Conservation (phyloP, 108 stramenopile species). For the Skeletonema costatum region DNA sequence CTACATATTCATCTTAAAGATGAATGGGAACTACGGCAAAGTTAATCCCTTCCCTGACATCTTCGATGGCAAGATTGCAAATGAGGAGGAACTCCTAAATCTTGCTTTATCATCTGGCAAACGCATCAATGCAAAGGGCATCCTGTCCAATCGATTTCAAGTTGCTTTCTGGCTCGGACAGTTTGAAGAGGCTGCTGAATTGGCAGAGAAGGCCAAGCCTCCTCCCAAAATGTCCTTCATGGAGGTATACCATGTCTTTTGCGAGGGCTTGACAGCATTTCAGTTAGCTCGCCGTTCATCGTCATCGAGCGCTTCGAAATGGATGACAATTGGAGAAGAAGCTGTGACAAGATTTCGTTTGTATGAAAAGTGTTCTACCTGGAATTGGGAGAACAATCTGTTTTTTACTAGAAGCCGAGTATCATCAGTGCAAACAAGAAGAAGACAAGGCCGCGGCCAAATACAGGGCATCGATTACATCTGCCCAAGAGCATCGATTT, state of each 20-base stretch:
- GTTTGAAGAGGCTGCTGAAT: background rate
- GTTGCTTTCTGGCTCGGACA: background rate
- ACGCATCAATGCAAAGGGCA: background rate
- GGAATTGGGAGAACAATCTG: constrained; percentile 16
- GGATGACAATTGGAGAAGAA: background rate
- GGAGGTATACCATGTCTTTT: constrained; percentile 5
- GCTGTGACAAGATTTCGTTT: background rate
- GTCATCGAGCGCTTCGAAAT: background rate
- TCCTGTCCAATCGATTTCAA: background rate
- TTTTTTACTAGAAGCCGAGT: constrained; percentile 1
- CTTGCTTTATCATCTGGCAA: background rate
- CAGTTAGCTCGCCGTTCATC: background rate
- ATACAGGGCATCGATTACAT: constrained; percentile 2
- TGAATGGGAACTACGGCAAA: background rate
- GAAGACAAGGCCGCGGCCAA: background rate
- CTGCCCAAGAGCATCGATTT: constrained; percentile 14
- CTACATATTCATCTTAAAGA: background rate
- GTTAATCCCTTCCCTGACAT: background rate
- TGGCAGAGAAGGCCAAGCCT: background rate
- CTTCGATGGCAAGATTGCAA: background rate
- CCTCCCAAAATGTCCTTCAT: background rate
- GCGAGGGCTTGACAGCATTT: constrained; percentile 1
- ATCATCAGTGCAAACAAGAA: background rate
- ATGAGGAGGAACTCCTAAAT: background rate
- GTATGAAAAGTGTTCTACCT: background rate